Base-by-base conservation (phyloP, 495 filamentous ascomycete species). In the Pyronema domesticum region DNA sequence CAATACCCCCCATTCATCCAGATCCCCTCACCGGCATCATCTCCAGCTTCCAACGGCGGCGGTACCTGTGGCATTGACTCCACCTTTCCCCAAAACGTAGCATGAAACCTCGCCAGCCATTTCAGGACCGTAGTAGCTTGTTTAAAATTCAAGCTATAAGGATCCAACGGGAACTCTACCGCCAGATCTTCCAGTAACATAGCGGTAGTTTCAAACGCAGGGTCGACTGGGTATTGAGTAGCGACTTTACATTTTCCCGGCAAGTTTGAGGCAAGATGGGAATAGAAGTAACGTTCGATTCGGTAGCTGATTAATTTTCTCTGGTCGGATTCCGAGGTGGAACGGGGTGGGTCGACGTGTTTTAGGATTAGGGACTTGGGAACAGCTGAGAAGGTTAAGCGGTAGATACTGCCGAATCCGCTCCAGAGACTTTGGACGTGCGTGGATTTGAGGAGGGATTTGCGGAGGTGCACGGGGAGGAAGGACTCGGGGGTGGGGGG, bases 221-320 rank as follows among this genome's bases (percentile, higher is more conserved):
- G 51, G 3, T 59, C 54, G 19, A 62, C 57, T 7, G 61, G 57
- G 9, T 60, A 54, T 8, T 63, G 62, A 6, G 60, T 61, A 14
- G 68, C 62, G 46, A 71, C 45, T 45, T 63, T 69, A 8, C 61
- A 52, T 0, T 67, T 62, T 2, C 67, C 56, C 1, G 67, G 53
- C 7, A 74, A 56, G 0, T 37, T 48, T 0, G 62, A 57, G 7
- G 68, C 66, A 9, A 73, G 58, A 17, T 68, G 56, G 7, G 57
- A 50, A 57, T 74, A 74, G 55, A 74, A 74, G 55, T 67, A 68
- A 47, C 71, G 70, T 46, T 74, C 72, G n/a, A 69, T 70, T 36
- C 64, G 61, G 56, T 74, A 73, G 59, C 69, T 72, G 54, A 73
- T 49, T n/a, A 73, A 61, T 47, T 74, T 74, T n/a, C 71, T 65